Evolutionary conservation across 305 asterid genomes (phyloP), one percentile per base, ranked within the genome.

Genomic region (Withania somnifera): DNA sequence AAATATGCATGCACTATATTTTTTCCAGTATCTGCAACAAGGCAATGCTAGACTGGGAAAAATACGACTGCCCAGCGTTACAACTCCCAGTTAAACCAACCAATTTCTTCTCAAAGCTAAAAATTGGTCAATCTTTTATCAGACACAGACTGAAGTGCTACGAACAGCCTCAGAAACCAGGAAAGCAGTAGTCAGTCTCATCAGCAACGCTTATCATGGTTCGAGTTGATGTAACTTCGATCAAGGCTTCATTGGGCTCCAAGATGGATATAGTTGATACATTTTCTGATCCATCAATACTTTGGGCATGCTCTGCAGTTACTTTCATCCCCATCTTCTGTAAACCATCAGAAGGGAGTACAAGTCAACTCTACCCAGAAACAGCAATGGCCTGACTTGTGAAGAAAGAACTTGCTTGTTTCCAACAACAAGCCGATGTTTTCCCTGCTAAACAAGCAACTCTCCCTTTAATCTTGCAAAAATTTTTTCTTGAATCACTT

Each of bases 391-490:
- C n/a, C 88, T 86, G 7, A 80, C 61, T 71, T 77, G 82, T 20
- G 87, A 79, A 86, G 82, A 86, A 42, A 80, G 57, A 40, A 47
- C 73, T 78, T 57, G 80, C 22, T 84, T 84, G 3, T 86, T 84
- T 81, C 89, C 88, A 8, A 75, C 36, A 57, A 84, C 82, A 81
- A 92, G 63, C 60, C 82, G 84, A 63, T 86, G 82, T 79, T 89
- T 93, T 42, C 97, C 98, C 42, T 83, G 87, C 84, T 89, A 91
- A 0, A 88, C 51, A 76, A 82, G 54, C 20, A 95, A 89, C 85
- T 91, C 97, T 76, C 98, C 97, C 71, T 86, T 89, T 83, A 89
- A 54, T 84, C 91, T 90, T 7, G 92, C 84, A 24, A 89, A 8
- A 53, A 82, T 50, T 36, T 88, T 91, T 81, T 82, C 86, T 38